Evolutionary conservation across 805 yeast genomes (phyloP).

Genomic region (Wickerhamomyces rabaulensis): DNA sequence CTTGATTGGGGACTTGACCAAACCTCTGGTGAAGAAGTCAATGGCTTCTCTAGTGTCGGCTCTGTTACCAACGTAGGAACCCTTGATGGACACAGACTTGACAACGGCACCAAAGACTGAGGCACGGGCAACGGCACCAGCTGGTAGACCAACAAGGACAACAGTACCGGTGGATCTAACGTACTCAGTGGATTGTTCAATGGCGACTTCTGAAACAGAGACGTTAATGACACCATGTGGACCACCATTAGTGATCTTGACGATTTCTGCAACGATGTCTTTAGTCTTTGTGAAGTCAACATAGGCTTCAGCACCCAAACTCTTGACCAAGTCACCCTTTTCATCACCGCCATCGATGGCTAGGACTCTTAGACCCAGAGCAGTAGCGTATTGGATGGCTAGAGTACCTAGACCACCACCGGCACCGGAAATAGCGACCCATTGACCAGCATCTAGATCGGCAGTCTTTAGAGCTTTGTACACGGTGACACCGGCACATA

Average conservation of each 20-base stretch:
- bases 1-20: constrained; percentile 57
- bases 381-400: constrained; percentile 71
- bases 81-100: constrained; percentile 41
- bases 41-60: constrained; percentile 54
- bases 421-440: constrained; percentile 75
- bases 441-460: constrained; percentile 54
- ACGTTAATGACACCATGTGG: constrained; percentile 61
- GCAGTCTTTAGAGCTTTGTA: constrained; percentile 66
- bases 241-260: constrained; percentile 52
- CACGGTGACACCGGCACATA: constrained; percentile 45
- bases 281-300: constrained; percentile 49
- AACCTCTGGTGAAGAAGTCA: constrained; percentile 62
- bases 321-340: constrained; percentile 46
- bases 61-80: constrained; percentile 24
- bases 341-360: constrained; percentile 78
- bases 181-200: constrained; percentile 43
- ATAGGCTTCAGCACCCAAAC: constrained; percentile 59
- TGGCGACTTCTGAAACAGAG: constrained; percentile 51
- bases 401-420: constrained; percentile 78
- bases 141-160: constrained; percentile 57
- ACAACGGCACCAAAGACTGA: constrained; percentile 44
- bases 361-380: constrained; percentile 67
- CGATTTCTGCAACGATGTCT: constrained; percentile 42
- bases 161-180: constrained; percentile 57
- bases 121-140: constrained; percentile 41